phyloP scores from a whole-genome alignment of 2,329 filamentous ascomycete genomes.

The Stachybotrys chartarum region DNA sequence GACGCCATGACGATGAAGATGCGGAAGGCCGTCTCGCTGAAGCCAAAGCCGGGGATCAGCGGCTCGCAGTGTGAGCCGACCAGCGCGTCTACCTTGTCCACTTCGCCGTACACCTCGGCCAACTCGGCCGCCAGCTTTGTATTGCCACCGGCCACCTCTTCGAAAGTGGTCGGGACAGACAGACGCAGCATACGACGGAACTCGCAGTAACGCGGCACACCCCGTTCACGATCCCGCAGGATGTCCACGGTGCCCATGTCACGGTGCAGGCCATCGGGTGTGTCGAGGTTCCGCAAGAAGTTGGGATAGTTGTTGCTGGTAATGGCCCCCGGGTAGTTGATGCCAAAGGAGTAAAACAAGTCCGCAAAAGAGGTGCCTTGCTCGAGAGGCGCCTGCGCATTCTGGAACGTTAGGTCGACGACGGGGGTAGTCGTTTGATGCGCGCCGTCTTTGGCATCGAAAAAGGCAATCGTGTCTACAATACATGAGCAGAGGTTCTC shows the following conservation, averaged over 20 bases:
- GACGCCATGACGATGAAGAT: constrained; percentile 38
- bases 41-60: constrained; percentile 35
- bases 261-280: constrained; percentile 30
- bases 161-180: constrained; percentile 25
- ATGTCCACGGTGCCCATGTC: constrained; percentile 40
- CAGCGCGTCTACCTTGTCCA: constrained; percentile 33
- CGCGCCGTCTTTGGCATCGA: constrained; percentile 10
- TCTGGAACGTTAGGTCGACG: constrained; percentile 22
- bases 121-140: constrained; percentile 24
- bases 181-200: constrained; percentile 37
- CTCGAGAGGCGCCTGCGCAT: constrained; percentile 22
- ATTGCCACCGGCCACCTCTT: constrained; percentile 18
- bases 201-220: constrained; percentile 35
- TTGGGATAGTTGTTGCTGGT: constrained; percentile 19
- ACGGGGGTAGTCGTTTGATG: constrained; percentile 20
- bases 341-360: constrained; percentile 36
- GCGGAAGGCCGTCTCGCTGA: constrained; percentile 39
- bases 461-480: constrained; percentile 17
- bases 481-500: neutral
- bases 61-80: constrained; percentile 35
- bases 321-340: constrained; percentile 39
- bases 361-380: constrained; percentile 24
- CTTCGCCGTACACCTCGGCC: constrained; percentile 29
- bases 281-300: constrained; percentile 29
- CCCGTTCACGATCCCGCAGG: constrained; percentile 37